These are phyloP conservation scores for Laetiporus sulphureus DNA, from an alignment of 1,284 basidiomycete species.

Conservation along the genomic window DNA sequence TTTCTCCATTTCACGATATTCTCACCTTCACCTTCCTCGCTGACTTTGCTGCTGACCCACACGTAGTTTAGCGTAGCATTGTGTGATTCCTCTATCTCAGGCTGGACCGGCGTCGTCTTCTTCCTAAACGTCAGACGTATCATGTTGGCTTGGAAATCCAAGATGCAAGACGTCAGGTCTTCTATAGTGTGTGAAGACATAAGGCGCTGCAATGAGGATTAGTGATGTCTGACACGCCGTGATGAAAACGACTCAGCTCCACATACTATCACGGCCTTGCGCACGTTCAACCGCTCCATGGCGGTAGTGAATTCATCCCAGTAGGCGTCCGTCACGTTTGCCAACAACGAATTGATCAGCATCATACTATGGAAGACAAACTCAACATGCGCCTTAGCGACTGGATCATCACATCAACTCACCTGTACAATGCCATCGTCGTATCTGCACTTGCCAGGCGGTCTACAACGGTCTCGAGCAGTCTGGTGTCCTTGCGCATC, in stretches of 20 bases:
- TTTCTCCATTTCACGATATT: conserved; percentile 69
- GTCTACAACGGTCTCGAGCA: conserved; percentile 74
- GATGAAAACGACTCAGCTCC: too few species aligned
- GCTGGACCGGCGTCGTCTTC: conserved; percentile 74
- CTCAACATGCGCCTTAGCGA: conserved; percentile 2
- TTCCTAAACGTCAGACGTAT: conserved; percentile 76
- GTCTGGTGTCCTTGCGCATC: conserved; percentile 60
- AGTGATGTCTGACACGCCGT: too few species aligned
- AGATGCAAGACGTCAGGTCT: conserved; percentile 79
- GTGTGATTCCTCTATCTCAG: conserved; percentile 56
- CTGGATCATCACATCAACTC: conserved; percentile 14
- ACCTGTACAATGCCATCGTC: conserved; percentile 82
- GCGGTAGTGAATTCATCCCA: conserved; percentile 78
- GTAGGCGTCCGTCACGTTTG: conserved; percentile 67
- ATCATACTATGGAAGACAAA: conserved; percentile 40
- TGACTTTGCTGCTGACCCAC: conserved; percentile 60
- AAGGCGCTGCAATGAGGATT: conserved; percentile 53
- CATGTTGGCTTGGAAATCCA: conserved; percentile 90
- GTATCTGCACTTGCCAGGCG: conserved; percentile 79
- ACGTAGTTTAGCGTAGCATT: conserved; percentile 61
- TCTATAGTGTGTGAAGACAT: conserved; percentile 86
- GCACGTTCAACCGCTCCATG: conserved; percentile 74
- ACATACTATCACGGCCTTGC: conserved; percentile 76
- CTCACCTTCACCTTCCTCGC: conserved; percentile 42
- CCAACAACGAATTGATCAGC: conserved; percentile 81